Evolutionary conservation across 495 filamentous ascomycete genomes (phyloP).

Genomic region (Penicillium nucicola): DNA sequence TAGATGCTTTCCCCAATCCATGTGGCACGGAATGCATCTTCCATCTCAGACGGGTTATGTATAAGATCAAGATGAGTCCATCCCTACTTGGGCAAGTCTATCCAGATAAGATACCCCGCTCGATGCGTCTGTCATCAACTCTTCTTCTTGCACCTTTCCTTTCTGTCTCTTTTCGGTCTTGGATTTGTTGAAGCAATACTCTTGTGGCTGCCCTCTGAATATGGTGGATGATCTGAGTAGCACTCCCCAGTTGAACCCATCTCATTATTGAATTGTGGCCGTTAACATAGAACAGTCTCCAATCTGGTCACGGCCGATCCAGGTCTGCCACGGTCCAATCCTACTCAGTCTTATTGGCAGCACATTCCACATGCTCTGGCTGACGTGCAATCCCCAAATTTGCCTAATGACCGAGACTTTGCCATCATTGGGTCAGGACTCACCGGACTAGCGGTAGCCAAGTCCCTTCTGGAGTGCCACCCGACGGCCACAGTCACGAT

Average conservation of each 20-base stretch:
- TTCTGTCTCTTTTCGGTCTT: no score
- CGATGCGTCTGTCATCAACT: neutral
- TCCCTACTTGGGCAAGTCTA: slow-evolving; percentile 16
- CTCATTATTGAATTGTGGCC: neutral
- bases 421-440: slow-evolving; percentile 72
- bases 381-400: slow-evolving; percentile 41
- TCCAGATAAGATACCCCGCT: slow-evolving; percentile 25
- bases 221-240: slow-evolving; percentile 3
- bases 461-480: slow-evolving; percentile 46
- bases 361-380: slow-evolving; percentile 55
- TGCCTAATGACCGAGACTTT: slow-evolving; percentile 49
- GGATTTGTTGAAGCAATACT: no score
- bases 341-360: slow-evolving; percentile 72
- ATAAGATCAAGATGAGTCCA: neutral
- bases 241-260: neutral
- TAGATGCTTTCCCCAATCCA: no score
- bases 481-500: slow-evolving; percentile 21
- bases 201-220: neutral
- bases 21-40: no score
- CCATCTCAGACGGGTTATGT: no score
- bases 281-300: slow-evolving; percentile 4
- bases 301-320: slow-evolving; percentile 28
- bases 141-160: no score
- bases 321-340: slow-evolving; percentile 51
- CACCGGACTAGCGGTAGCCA: slow-evolving; percentile 59